Evolutionary conservation across 2,329 filamentous ascomycete genomes (phyloP).

Genomic region (Paraphaeosphaeria sporulosa): DNA sequence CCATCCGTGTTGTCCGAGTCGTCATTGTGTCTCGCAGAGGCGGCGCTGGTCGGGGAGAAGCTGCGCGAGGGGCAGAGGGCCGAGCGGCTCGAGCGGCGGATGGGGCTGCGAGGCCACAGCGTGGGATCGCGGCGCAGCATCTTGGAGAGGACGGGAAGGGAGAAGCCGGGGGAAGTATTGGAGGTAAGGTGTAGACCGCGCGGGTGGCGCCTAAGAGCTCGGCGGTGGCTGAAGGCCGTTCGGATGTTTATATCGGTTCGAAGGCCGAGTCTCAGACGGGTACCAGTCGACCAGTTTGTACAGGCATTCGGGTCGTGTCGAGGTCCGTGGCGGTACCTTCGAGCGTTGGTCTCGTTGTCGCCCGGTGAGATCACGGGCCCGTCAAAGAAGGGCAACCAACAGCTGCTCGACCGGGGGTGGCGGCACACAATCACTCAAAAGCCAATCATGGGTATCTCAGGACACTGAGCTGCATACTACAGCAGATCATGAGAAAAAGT

Average conservation of each 20-base stretch:
- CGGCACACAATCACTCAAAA: background rate
- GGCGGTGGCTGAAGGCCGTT: background rate
- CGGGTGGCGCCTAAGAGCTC: background rate
- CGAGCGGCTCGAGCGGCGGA: slow-evolving; percentile 34
- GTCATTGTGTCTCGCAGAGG: slow-evolving; percentile 32
- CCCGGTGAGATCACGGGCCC: background rate
- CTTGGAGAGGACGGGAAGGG: slow-evolving; percentile 21
- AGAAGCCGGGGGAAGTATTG: background rate
- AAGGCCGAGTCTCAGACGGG: background rate
- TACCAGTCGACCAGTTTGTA: background rate
- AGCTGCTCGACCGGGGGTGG: background rate
- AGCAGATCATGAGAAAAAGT: background rate
- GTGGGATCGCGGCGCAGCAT: slow-evolving; percentile 41
- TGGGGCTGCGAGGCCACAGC: slow-evolving; percentile 28
- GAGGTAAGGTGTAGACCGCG: background rate
- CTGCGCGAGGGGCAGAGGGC: slow-evolving; percentile 31
- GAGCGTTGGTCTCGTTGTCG: background rate
- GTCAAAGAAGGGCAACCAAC: slow-evolving; percentile 6
- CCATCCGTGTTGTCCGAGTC: slow-evolving; percentile 14
- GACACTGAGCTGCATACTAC: background rate
- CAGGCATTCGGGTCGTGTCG: background rate
- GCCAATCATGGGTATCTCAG: background rate
- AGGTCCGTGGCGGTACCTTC: background rate
- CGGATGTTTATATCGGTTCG: background rate
- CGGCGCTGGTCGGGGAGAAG: slow-evolving; percentile 37